These are phyloP conservation scores for Scheffersomyces amazonensis DNA, from an alignment of 805 yeast species.

Conservation along the genomic window DNA sequence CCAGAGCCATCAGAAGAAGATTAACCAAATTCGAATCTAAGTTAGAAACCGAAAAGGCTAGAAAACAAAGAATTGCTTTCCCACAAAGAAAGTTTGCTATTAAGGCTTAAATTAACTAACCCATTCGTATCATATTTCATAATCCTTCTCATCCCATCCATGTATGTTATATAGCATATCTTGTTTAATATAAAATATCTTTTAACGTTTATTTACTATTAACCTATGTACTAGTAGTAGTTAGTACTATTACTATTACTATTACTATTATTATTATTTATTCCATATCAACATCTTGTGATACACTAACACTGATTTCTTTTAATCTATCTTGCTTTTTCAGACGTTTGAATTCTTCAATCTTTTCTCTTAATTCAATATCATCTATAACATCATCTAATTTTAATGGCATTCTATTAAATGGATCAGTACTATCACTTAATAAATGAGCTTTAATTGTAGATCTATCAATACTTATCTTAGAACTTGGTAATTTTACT, in stretches of 20 bases:
- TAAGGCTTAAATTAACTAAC: slow-evolving; percentile 70
- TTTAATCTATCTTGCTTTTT: slow-evolving; percentile 28
- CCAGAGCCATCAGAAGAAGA: slow-evolving; percentile 99
- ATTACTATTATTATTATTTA: slow-evolving; percentile 3
- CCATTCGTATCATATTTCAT: background rate
- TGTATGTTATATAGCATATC: background rate
- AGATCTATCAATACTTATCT: slow-evolving; percentile 79
- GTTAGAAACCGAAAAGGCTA: slow-evolving; percentile 81
- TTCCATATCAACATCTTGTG: slow-evolving; percentile 17
- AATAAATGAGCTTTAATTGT: slow-evolving; percentile 91
- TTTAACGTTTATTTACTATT: background rate
- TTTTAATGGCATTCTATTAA: slow-evolving; percentile 87
- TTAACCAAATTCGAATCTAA: slow-evolving; percentile 84
- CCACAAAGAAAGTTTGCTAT: slow-evolving; percentile 98
- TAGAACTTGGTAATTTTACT: slow-evolving; percentile 86
- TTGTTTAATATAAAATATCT: background rate
- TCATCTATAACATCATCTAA: slow-evolving; percentile 86
- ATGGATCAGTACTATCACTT: slow-evolving; percentile 96
- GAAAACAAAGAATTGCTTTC: slow-evolving; percentile 91
- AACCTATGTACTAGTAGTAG: too few species aligned
- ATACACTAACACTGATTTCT: background rate
- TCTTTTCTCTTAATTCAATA: slow-evolving; percentile 60
- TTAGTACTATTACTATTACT: too few species aligned
- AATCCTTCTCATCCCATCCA: background rate
- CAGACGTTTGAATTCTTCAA: slow-evolving; percentile 52